These are phyloP conservation scores for Vigna nakashimae DNA, from an alignment of 306 rosid genomes.

Conservation along the genomic window DNA sequence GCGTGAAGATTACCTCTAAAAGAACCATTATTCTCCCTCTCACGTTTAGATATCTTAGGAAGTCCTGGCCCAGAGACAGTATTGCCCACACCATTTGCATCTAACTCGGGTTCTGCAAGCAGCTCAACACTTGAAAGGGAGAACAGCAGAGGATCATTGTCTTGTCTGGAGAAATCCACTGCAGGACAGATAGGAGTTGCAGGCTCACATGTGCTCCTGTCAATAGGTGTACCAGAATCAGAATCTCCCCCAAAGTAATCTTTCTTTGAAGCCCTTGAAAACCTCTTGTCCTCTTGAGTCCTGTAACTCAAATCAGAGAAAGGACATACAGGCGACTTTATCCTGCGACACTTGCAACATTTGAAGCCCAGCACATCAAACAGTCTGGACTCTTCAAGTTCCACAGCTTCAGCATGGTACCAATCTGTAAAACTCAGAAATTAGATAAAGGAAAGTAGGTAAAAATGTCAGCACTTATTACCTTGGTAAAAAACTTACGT, in stretches of 20 bases:
- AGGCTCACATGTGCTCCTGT: conserved; percentile 53
- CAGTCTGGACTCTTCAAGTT: conserved; percentile 74
- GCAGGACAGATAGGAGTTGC: conserved; percentile 56
- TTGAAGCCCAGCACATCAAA: conserved; percentile 73
- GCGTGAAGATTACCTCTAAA: conserved; percentile 45
- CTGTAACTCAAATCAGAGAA: conserved; percentile 52
- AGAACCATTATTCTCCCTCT: conserved; percentile 59
- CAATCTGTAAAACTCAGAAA: conserved; percentile 59
- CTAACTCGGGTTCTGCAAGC: conserved; percentile 57
- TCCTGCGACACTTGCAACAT: conserved; percentile 86
- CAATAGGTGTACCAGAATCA: conserved; percentile 50
- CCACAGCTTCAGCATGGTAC: conserved; percentile 86
- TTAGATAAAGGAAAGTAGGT: conserved; percentile 4
- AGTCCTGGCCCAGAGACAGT: conserved; percentile 57
- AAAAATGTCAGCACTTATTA: neutral
- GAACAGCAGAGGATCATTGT: conserved; percentile 64
- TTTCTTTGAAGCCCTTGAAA: conserved; percentile 48
- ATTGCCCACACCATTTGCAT: conserved; percentile 57
- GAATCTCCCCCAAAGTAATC: conserved; percentile 52
- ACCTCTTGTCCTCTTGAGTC: conserved; percentile 48
- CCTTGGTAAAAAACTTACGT: conserved; percentile 55
- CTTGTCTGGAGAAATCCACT: conserved; percentile 57
- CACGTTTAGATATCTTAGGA: conserved; percentile 67
- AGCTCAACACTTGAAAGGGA: conserved; percentile 68
- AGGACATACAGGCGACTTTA: conserved; percentile 78